Conservation (phyloP, 345 rosid genomes). For the Citropsis articulata region DNA sequence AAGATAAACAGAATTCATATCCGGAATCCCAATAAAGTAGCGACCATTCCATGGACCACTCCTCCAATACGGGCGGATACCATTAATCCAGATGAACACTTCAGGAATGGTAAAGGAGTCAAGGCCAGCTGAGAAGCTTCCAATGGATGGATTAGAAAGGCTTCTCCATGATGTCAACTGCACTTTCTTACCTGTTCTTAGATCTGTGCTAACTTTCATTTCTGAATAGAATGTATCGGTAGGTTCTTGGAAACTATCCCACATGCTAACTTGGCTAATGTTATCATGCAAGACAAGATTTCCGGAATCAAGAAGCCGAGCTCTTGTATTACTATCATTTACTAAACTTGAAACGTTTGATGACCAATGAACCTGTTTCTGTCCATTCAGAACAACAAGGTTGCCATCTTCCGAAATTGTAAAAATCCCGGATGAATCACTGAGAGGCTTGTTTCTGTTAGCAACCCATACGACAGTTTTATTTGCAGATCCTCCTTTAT, state of each 20-base stretch:
- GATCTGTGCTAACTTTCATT: constrained; percentile 34
- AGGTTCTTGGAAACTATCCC: constrained; percentile 65
- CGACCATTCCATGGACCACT: constrained; percentile 43
- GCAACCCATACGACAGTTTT: constrained; percentile 31
- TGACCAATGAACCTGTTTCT: constrained; percentile 36
- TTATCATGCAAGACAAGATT: constrained; percentile 29
- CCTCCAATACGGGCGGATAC: constrained; percentile 25
- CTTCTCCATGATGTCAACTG: constrained; percentile 49
- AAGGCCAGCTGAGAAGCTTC: constrained; percentile 42
- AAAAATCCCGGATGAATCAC: constrained; percentile 29
- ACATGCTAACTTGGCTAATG: constrained; percentile 15
- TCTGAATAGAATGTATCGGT: constrained; percentile 24
- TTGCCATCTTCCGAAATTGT: constrained; percentile 29
- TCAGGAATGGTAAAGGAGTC: constrained; percentile 30
- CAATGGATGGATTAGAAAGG: constrained; percentile 52
- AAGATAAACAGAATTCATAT: constrained; percentile 24
- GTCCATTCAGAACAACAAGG: constrained; percentile 31
- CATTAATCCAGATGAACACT: constrained; percentile 43
- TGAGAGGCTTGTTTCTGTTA: constrained; percentile 27
- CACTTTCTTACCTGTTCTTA: constrained; percentile 26
- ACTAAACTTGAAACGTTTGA: constrained; percentile 24
- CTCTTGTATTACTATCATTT: constrained; percentile 5
- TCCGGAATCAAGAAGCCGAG: constrained; percentile 40
- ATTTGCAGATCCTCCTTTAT: background rate
- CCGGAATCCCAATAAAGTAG: constrained; percentile 13